These are phyloP conservation scores for sorghum (Sorghum bicolor) DNA, from an alignment of 176 grass and related monocot species.

Conservation along the genomic window DNA sequence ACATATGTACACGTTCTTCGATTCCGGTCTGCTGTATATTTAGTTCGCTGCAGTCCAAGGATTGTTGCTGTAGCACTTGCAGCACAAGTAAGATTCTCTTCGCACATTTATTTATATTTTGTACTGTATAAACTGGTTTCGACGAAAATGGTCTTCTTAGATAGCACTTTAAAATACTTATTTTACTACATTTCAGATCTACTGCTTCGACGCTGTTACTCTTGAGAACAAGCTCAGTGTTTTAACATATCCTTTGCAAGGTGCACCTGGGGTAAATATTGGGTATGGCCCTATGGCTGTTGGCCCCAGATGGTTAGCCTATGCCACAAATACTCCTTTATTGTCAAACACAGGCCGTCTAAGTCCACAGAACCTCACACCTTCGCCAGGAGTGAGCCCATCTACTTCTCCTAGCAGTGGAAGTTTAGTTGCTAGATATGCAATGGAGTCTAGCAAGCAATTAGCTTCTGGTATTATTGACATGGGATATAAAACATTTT, in stretches of 20 bases:
- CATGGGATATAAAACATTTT: constrained; percentile 94
- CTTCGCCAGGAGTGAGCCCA: constrained; percentile 95
- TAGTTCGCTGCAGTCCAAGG: constrained; percentile 88
- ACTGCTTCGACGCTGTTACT: constrained; percentile 98
- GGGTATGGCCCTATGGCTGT: constrained; percentile 97
- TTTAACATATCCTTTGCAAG: constrained; percentile 92
- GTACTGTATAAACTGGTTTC: constrained; percentile 6
- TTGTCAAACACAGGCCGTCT: constrained; percentile 83
- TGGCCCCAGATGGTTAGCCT: constrained; percentile 94
- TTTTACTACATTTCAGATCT: constrained; percentile 64
- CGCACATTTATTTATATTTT: constrained; percentile 6
- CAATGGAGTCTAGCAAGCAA: constrained; percentile 98
- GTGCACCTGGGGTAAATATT: constrained; percentile 72
- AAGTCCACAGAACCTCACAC: constrained; percentile 95
- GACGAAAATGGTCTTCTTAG: not conserved
- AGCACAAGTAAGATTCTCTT: constrained; percentile 77
- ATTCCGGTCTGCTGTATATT: constrained; percentile 96
- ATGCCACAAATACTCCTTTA: constrained; percentile 79
- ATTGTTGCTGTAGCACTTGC: constrained; percentile 96
- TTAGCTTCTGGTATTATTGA: constrained; percentile 95
- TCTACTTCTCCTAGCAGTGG: constrained; percentile 94
- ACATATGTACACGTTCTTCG: constrained; percentile 86
- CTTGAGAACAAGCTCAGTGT: constrained; percentile 97
- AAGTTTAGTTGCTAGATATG: constrained; percentile 98
- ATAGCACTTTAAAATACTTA: constrained; percentile 11